Base-by-base conservation (phyloP, 768 basidiomycete species). In the Coprinopsis sp. region DNA sequence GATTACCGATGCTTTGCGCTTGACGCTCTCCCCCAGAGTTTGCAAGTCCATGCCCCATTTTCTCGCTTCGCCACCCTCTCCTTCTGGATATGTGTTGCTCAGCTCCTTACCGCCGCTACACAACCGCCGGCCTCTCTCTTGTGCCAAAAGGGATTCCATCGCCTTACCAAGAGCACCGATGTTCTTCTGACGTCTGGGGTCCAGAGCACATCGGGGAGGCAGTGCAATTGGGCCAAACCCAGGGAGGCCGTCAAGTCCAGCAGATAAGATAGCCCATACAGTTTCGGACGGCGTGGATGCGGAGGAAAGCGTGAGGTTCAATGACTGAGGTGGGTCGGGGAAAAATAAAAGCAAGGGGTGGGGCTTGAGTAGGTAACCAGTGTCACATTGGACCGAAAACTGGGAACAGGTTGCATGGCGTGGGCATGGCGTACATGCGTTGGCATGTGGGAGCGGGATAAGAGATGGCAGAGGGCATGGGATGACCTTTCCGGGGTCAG, bases 101-200 rank as follows among this genome's bases (percentile, higher is more conserved):
- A 55, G 50, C 2, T 42, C 44, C 37, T 64, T 66, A 27, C 73
- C 76, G 30, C 82, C 79, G 30, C 68, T 70, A 62, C 90, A 92
- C 8, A 88, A 52, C 49, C 79, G 75, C 54, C 66, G 69, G 33
- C 91, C 82, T 54, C 81, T 71, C 63, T 82, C 79, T 56, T 76
- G 71, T 10, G 78, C 78, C 47, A 88, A 71, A 37, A 76, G 62
- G 23, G 71, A 66, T 62, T 89, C 86, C 41, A 91, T 76, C 8
- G 77, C 77, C 56, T 81, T 87, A 1, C 87, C 91, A 45, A 93
- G 67, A 18, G 68, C 74, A 28, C 87, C 87, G 37, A 92, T 87
- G 54, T 83, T 73, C 44, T 72, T 66, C 65, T 82, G 88, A 58
- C 89, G 71, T 58, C 70, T 78, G 44, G 86, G 86, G 65, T 92